Evolutionary conservation across 2,329 filamentous ascomycete species (phyloP), one percentile per base, ranked within the genome.

Genomic region (Colletotrichum truncatum): DNA sequence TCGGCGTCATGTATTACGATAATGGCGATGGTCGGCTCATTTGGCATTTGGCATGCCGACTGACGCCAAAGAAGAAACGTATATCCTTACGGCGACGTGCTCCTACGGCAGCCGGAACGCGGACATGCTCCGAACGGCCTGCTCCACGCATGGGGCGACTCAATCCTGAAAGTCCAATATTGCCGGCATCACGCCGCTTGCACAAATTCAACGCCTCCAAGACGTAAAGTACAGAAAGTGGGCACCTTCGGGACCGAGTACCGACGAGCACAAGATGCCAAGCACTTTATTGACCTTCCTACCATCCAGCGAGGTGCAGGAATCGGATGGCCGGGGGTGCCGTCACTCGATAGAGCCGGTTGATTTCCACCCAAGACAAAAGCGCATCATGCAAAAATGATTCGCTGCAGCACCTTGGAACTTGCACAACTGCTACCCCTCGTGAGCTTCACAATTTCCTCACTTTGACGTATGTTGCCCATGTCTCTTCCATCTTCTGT

Each of bases 221-320:
- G 25, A 38, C 30, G 48, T 39, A 30, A 48, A 6, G 21, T 55
- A 16, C 34, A 28, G 56, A 65, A 55, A 62, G 62, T 49, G 57
- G 57, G 28, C 54, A 55, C 62, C n/a, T 18, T 62, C 57, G 62
- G 57, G 62, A 49, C 57, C 62, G 62, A 55, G 41, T 55, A 49
- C 57, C 62, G 57, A 62, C 34, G 21, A 28, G 34, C 30, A 43
- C 26, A 39, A 49, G 26, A n/a, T 39, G 62, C 56, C 49, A 65
- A 62, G 49, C 56, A 48, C 21, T 18, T 16, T 32, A 41, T 30
- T 14, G 34, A 49, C 30, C 39, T 26, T 48, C 23, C 18, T 39
- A 34, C 48, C 39, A 48, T 34, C 55, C 57, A 49, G 28, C 48
- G 43, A 41, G 48, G 26, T 36, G 21, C 45, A 52, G 10, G 39